Evolutionary conservation across 176 grass and related monocot genomes (phyloP).

Genomic region (Carex pumila): DNA sequence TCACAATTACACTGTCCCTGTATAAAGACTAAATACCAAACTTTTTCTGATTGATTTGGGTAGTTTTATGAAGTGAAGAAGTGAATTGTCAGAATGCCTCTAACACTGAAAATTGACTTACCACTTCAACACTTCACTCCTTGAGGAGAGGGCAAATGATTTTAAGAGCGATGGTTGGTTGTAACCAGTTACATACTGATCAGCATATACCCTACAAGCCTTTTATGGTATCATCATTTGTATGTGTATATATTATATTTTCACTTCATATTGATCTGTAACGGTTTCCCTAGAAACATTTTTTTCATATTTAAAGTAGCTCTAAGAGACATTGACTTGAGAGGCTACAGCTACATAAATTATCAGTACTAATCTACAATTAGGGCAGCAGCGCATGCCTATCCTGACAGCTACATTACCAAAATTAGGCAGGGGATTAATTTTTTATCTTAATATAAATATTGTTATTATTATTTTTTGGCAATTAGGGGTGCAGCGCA

Average conservation of each 20-base stretch:
- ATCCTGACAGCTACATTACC: neutral
- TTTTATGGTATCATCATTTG: neutral
- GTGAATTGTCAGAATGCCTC: neutral
- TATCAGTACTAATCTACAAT: neutral
- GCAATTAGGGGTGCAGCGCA: constrained; percentile 20
- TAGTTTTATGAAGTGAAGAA: neutral
- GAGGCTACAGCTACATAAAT: neutral
- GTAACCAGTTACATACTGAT: neutral
- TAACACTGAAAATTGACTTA: neutral
- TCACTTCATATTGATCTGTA: neutral
- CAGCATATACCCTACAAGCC: neutral
- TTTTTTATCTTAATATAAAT: neutral
- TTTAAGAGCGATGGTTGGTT: neutral
- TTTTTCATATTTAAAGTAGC: neutral
- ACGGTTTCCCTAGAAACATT: neutral
- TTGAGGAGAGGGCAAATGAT: neutral
- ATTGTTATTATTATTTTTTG: constrained; percentile 9
- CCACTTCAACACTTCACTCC: neutral
- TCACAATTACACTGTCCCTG: neutral
- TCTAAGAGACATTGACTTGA: neutral
- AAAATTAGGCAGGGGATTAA: neutral
- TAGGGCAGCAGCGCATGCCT: no score
- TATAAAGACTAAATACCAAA: neutral
- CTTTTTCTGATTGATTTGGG: neutral
- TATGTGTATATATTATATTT: neutral